Evolutionary conservation across 2,329 filamentous ascomycete genomes (phyloP), one percentile per base, ranked within the genome.

Genomic region (Exophiala alcalophila): DNA sequence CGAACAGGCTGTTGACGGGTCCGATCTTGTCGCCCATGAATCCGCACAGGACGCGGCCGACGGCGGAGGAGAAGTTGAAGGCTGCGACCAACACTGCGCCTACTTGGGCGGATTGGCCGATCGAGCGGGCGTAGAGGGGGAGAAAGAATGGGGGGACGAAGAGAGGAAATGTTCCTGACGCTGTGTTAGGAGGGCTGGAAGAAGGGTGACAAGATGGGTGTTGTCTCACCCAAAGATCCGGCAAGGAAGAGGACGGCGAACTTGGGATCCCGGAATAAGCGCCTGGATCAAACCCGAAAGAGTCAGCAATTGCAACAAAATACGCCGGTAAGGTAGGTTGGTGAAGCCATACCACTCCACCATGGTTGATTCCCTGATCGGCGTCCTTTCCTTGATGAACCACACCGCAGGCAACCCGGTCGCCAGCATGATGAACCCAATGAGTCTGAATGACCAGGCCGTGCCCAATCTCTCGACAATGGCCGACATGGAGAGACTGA

Each of bases 81-180:
- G 70, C 77, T 0, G 79, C 79, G 0, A 83, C 67, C 0, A 83
- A 62, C 8, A 65, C 76, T 0, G 79, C 78, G 0, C 78, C 79
- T 0, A 68, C 69, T 5, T 64, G 65, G 1, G 76, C 68, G 0
- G 70, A 67, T 5, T 82, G 62, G 0, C 75, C 74, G n/a, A 83
- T 65, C 0, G 76, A 74, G 3, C 66, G 61, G 18, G 68, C 69
- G 52, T 78, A 80, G 0, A 80, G 62, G 0, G 78, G 78, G 0
- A 81, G 61, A 56, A 81, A 81, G 61, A 79, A 82, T 0, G 78
- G 75, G 0, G 78, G 76, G 0, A 81, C 77, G 43, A 80, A 72
- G 11, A 81, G 68, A 0, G 78, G 73, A 49, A 82, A 82, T 2
- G 76, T 80, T 1, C 69, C n/a, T n/a, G n/a, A n/a, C n/a, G n/a